phyloP scores from a whole-genome alignment of 345 rosid species.

The Ceriops decandra region DNA sequence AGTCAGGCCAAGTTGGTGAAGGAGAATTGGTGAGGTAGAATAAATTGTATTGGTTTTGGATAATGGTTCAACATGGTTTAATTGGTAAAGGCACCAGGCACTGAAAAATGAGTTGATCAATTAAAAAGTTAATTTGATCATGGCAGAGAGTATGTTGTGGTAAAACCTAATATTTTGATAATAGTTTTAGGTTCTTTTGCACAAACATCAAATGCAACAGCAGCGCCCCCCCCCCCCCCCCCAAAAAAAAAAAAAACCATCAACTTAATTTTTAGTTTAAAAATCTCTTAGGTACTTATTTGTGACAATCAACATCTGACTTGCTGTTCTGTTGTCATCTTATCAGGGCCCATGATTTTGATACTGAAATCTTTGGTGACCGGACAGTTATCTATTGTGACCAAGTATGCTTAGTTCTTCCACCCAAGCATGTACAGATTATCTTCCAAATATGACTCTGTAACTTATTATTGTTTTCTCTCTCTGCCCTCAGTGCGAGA shows the following conservation, averaged over 20 bases:
- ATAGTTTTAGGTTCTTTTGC: neutral
- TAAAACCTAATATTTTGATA: neutral
- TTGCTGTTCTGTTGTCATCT: conserved; percentile 14
- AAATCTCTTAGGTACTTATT: neutral
- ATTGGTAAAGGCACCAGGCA: neutral
- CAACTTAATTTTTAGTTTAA: neutral
- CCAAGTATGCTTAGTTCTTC: conserved; percentile 58
- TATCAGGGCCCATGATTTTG: conserved; percentile 75
- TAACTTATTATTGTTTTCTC: conserved; percentile 1
- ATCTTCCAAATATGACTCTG: conserved; percentile 1
- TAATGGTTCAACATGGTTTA: neutral
- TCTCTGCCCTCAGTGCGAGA: conserved; percentile 70
- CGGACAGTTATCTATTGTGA: conserved; percentile 90
- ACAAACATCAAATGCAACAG: too few relatives aligned
- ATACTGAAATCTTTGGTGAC: conserved; percentile 61
- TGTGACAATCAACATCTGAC: conserved; percentile 4
- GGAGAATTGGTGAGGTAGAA: neutral
- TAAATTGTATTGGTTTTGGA: neutral
- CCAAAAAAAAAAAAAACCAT: too few relatives aligned
- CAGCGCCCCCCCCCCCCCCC: too few relatives aligned
- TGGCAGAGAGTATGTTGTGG: neutral
- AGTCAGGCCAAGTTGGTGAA: neutral
- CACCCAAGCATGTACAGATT: neutral
- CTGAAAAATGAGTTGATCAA: neutral
- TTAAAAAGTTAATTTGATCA: neutral